Evolutionary conservation across 192 early-diverging fungal genomes (phyloP).

Genomic region (Umbelopsis ramanniana): DNA sequence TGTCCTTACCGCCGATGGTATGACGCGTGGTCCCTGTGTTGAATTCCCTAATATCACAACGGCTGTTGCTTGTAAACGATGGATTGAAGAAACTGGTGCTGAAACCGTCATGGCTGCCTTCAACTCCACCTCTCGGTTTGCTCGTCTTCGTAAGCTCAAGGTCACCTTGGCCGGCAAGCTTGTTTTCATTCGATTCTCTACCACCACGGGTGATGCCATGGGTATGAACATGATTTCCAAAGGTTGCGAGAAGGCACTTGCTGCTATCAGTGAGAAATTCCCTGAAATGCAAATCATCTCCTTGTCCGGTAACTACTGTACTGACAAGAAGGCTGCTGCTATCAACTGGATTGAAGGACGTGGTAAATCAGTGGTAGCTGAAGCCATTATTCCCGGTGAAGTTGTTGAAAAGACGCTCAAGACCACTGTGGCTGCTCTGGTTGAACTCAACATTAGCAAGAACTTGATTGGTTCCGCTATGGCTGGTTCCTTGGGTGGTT

Average conservation of each 20-base stretch:
- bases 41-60: slow-evolving; percentile 74
- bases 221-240: slow-evolving; percentile 99
- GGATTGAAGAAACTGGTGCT: slow-evolving; percentile 73
- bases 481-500: slow-evolving; percentile 90
- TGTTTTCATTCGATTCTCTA: slow-evolving; percentile 87
- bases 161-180: slow-evolving; percentile 81
- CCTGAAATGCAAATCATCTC: slow-evolving; percentile 79
- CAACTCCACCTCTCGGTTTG: slow-evolving; percentile 89
- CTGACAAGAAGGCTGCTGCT: slow-evolving; percentile 94
- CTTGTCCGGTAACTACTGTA: slow-evolving; percentile 93
- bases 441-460: slow-evolving; percentile 83
- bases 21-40: slow-evolving; percentile 93
- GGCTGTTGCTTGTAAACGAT: slow-evolving; percentile 71
- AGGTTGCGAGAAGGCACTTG: slow-evolving; percentile 85
- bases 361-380: slow-evolving; percentile 90
- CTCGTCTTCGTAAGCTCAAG: slow-evolving; percentile 81
- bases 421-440: slow-evolving; percentile 79
- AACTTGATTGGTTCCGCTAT: slow-evolving; percentile 94
- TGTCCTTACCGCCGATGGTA: slow-evolving; percentile 79
- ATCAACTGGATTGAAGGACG: slow-evolving; percentile 98
- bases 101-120: slow-evolving; percentile 73
- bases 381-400: slow-evolving; percentile 80
- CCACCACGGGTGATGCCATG: slow-evolving; percentile 95
- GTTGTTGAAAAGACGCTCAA: slow-evolving; percentile 85
- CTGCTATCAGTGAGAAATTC: slow-evolving; percentile 63